Base-by-base conservation (phyloP, 1,284 basidiomycete species). In the Stygiomarasmius scandens region DNA sequence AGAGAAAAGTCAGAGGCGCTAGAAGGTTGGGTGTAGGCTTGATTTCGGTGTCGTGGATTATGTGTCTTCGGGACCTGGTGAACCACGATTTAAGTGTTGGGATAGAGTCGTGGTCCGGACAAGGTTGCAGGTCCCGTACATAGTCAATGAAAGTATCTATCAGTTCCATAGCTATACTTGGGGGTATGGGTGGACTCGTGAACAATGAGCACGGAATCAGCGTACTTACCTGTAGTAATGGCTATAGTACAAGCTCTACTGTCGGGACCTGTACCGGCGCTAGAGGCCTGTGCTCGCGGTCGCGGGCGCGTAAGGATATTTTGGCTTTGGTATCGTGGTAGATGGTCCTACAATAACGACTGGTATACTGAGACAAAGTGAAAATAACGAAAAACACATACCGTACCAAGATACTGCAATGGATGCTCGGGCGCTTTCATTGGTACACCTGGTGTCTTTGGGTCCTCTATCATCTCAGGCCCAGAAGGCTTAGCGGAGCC, bases 261-360 rank as follows among this genome's bases (percentile, higher is more conserved):
- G n/a, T n/a, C n/a, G n/a, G n/a, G n/a, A 29, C 66, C 56, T 22
- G 69, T 64, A 54, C 53, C 53, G 53, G 54, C 67, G 41, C 72
- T 60, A 38, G 67, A 65, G 67, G 0, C 74, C 62, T 32, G 65
- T 67, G 8, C 74, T 63, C 24, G 64, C 69, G 2, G 71, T 69
- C 5, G 71, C 74, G 19, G 71, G 68, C 0, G 82, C 83, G 60
- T 74, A 83, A 1, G 89, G 87, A 53, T 76, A 79, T 70, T 88
- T n/a, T 91, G 43, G 85, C 73, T 76, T 95, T 95, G 14, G 87
- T 84, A 69, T 97, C 95, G 71, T 93, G 93, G 73, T 86, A 96
- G 56, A 96, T 80, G 3, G 92, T 95, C 93, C 92, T 91, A 49
- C 22, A 54, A 47, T 6, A 23, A 58, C 43, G 44, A 48, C 54